Evolutionary conservation across 192 early-diverging fungal genomes (phyloP), one percentile per base, ranked within the genome.

Genomic region (Fimicolochytrium jonesii): DNA sequence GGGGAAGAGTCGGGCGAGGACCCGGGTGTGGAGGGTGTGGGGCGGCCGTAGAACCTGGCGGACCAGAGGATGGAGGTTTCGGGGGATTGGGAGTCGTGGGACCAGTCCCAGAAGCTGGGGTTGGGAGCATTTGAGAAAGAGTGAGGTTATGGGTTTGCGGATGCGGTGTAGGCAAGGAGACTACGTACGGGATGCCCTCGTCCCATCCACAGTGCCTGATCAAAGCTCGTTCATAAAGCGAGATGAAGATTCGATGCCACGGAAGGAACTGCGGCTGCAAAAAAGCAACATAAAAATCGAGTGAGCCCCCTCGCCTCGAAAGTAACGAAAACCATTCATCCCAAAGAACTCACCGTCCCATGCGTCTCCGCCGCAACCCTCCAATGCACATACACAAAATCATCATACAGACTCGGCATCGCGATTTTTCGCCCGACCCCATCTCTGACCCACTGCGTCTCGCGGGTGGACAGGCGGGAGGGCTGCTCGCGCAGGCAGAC

Each of bases 71-170:
- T n/a, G n/a, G 61, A 51, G 6, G 13, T 6, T 2, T 64, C 35
- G 2, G 61, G 61, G 26, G 48, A 28, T 34, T 64, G 61, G 13
- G 61, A 64, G 32, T 64, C 59, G 59, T 51, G 25, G 45, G 59
- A 28, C 68, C 68, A 74, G 45, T 44, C 59, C 67, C 60, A 74
- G 55, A n/a, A n/a, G n/a, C n/a, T n/a, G n/a, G n/a, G n/a, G n/a
- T n/a, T n/a, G n/a, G n/a, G n/a, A n/a, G n/a, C n/a, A n/a, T n/a
- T n/a, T n/a, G n/a, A n/a, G n/a, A n/a, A n/a, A n/a, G n/a, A n/a
- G n/a, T n/a, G n/a, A n/a, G n/a, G n/a, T n/a, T n/a, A n/a, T n/a
- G n/a, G n/a, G n/a, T n/a, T n/a, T n/a, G n/a, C n/a, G n/a, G n/a
- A n/a, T n/a, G n/a, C n/a, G n/a, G n/a, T n/a, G n/a, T n/a, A n/a